A percentile compares a stretch with the other conserved stretches of the same genome.
Conservation (phyloP, 75 land plant species). For the Sequoiadendron giganteum region DNA sequence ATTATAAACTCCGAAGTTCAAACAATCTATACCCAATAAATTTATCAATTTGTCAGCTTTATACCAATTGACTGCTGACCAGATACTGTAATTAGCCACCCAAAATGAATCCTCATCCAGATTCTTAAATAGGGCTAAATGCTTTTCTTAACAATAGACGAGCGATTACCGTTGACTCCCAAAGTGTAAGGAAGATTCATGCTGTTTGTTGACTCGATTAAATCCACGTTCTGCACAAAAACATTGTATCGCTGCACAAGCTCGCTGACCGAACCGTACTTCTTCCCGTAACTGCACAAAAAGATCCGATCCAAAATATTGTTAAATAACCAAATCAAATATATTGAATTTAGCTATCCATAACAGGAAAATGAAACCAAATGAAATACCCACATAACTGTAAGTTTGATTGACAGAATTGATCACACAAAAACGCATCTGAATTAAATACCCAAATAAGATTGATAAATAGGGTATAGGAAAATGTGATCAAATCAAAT, state of each 20-base stretch:
- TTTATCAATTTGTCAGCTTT: neutral
- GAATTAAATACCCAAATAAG: neutral
- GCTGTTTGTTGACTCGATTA: constrained; percentile 64
- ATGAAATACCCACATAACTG: neutral
- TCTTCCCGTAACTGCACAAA: constrained; percentile 69
- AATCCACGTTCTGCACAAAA: constrained; percentile 60
- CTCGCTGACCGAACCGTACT: constrained; percentile 65
- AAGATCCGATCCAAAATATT: neutral
- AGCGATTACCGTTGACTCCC: constrained; percentile 61
- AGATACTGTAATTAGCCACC: neutral
- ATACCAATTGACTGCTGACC: neutral
- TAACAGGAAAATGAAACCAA: neutral
- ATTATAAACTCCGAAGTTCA: too few species aligned
- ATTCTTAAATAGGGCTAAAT: neutral
- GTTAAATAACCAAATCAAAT: neutral
- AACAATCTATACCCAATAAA: neutral
- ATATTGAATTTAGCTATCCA: neutral
- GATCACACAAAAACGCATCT: neutral
- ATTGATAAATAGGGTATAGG: neutral
- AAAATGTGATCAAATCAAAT: too few species aligned
- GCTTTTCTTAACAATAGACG: neutral
- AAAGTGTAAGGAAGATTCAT: constrained; percentile 70
- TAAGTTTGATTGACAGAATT: neutral
- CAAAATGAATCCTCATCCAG: neutral
- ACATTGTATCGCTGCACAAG: constrained; percentile 62